Conservation (phyloP, 2,329 filamentous ascomycete genomes). For the Nakataea oryzae region DNA sequence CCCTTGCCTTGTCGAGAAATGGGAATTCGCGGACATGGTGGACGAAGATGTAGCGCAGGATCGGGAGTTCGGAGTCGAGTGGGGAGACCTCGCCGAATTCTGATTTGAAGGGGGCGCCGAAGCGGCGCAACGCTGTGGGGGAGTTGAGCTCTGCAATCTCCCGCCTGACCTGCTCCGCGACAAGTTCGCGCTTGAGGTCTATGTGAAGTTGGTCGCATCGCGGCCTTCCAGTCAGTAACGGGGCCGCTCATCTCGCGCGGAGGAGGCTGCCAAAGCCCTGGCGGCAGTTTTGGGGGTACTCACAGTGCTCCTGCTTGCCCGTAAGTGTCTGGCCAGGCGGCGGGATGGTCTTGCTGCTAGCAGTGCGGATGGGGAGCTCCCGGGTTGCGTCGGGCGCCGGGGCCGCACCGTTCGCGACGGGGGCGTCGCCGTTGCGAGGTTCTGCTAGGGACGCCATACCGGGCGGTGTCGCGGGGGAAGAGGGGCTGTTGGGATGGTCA, state of each 20-base stretch:
- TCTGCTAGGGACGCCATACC: not conserved
- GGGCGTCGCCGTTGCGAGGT: not conserved
- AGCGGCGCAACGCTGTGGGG: constrained; percentile 85
- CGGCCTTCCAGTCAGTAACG: not conserved
- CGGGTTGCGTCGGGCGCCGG: constrained; percentile 4
- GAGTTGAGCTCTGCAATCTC: constrained; percentile 92
- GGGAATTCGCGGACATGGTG: constrained; percentile 97
- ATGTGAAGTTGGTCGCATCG: constrained; percentile 3
- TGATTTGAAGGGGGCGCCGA: constrained; percentile 90
- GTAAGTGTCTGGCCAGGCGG: constrained; percentile 51
- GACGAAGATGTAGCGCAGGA: constrained; percentile 93
- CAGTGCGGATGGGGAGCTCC: constrained; percentile 8
- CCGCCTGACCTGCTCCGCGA: constrained; percentile 77
- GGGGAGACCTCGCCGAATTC: constrained; percentile 88
- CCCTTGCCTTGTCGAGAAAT: constrained; percentile 88
- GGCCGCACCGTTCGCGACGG: constrained; percentile 8
- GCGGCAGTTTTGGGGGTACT: constrained; percentile 18
- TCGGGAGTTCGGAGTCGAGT: constrained; percentile 84
- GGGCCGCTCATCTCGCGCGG: not conserved
- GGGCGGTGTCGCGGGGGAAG: not conserved
- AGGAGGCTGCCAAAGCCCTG: not conserved
- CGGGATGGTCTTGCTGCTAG: constrained; percentile 15
- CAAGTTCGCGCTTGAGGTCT: constrained; percentile 94
- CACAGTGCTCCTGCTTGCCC: constrained; percentile 97
- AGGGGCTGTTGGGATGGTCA: not conserved